These are phyloP conservation scores for Penicillium verrucosum DNA, from an alignment of 2,329 filamentous ascomycete species.

Conservation along the genomic window DNA sequence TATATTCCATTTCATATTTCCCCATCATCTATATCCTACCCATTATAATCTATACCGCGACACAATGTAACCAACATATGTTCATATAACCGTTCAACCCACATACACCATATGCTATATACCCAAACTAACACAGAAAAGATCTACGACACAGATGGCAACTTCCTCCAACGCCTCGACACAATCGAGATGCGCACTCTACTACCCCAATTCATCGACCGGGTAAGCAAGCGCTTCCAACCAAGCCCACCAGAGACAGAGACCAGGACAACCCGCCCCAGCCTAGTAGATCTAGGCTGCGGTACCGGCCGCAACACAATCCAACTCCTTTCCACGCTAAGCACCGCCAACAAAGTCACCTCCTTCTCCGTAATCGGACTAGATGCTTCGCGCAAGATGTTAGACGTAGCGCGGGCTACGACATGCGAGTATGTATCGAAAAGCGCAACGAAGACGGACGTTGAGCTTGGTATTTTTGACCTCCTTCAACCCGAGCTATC, in stretches of 20 bases:
- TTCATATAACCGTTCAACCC: no score
- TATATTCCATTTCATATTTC: neutral
- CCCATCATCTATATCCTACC: neutral
- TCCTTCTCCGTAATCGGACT: slow-evolving; percentile 49
- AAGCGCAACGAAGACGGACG: neutral
- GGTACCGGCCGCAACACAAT: slow-evolving; percentile 63
- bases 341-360: neutral
- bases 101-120: neutral
- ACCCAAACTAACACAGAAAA: slow-evolving; percentile 12
- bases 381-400: slow-evolving; percentile 58
- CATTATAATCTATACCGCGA: neutral
- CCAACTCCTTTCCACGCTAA: slow-evolving; percentile 41
- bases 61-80: neutral
- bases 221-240: slow-evolving; percentile 16
- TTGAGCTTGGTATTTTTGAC: slow-evolving; percentile 40
- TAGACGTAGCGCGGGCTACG: slow-evolving; percentile 50
- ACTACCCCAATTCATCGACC: slow-evolving; percentile 49
- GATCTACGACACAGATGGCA: slow-evolving; percentile 64
- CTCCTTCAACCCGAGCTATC: slow-evolving; percentile 29
- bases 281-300: slow-evolving; percentile 61
- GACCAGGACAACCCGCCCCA: slow-evolving; percentile 28
- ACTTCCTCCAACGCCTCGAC: slow-evolving; percentile 64
- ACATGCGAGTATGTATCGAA: slow-evolving; percentile 19
- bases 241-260: slow-evolving; percentile 3
- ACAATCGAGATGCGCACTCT: slow-evolving; percentile 53